Conservation (phyloP, 345 rosid genomes). For the Capsella bursapastoris region DNA sequence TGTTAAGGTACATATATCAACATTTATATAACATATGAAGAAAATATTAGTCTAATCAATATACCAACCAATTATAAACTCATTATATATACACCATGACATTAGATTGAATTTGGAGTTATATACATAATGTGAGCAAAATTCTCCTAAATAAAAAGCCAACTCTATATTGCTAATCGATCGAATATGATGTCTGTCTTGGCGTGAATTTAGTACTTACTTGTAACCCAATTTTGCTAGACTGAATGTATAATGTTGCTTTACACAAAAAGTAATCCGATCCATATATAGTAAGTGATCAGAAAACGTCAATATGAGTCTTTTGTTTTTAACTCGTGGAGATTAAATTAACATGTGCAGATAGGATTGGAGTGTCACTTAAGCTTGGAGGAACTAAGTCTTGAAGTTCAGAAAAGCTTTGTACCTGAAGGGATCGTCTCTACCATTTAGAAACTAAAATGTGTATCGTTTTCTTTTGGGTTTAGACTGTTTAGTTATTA, state of each 20-base stretch:
- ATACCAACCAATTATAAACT: not conserved
- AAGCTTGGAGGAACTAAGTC: constrained; percentile 87
- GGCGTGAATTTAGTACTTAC: not conserved
- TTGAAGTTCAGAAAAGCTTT: constrained; percentile 83
- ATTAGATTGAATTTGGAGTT: constrained; percentile 2
- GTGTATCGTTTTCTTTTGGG: constrained; percentile 14
- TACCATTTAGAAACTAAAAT: constrained; percentile 13
- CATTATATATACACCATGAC: constrained; percentile 4
- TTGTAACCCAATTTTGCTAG: not conserved
- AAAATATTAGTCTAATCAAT: not conserved
- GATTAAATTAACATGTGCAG: constrained; percentile 45
- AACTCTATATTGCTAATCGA: not conserved
- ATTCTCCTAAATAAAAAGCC: not conserved
- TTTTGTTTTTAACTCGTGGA: not conserved
- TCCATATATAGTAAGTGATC: not conserved
- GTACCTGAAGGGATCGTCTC: constrained; percentile 37
- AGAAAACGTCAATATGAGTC: not conserved
- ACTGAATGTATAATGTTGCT: constrained; percentile 1
- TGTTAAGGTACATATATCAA: constrained; percentile 63
- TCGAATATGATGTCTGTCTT: not conserved
- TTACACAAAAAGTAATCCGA: not conserved
- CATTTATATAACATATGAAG: not conserved
- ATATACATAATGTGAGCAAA: not conserved
- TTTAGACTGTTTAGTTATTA: not conserved
- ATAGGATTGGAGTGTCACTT: constrained; percentile 76